phyloP scores from a whole-genome alignment of 2,329 filamentous ascomycete genomes.

The Exophiala sideris region DNA sequence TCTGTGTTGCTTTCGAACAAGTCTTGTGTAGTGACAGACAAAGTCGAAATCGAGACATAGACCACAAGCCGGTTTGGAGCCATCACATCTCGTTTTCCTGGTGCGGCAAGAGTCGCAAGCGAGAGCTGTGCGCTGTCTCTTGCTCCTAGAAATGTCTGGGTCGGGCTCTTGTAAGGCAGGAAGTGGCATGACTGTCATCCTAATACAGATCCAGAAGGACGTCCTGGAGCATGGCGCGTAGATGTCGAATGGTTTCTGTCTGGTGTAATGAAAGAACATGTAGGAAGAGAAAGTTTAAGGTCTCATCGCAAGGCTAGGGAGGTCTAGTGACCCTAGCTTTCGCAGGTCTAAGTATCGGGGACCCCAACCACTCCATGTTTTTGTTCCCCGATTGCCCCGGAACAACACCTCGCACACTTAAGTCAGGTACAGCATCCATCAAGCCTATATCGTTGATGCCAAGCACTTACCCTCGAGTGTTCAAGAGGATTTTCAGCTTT shows the following conservation, averaged over 20 bases:
- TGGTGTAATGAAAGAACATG: not conserved
- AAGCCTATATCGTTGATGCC: no score
- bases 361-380: not conserved
- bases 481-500: not conserved
- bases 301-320: not conserved
- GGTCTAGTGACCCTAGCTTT: not conserved
- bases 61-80: slow-evolving; percentile 13
- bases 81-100: no score
- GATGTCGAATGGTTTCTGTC: no score
- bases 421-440: no score
- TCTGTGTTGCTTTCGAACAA: no score
- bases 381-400: not conserved
- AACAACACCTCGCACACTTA: not conserved
- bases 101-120: no score
- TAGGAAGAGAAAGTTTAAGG: not conserved
- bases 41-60: slow-evolving; percentile 32
- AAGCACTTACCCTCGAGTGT: not conserved
- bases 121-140: no score
- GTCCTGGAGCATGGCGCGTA: no score
- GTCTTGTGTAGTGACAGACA: slow-evolving; percentile 28
- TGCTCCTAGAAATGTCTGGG: no score
- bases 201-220: no score
- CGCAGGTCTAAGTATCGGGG: not conserved
- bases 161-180: no score
- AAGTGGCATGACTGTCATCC: no score